phyloP scores from a whole-genome alignment of 2,329 filamentous ascomycete genomes.

The Alternaria gaisen region DNA sequence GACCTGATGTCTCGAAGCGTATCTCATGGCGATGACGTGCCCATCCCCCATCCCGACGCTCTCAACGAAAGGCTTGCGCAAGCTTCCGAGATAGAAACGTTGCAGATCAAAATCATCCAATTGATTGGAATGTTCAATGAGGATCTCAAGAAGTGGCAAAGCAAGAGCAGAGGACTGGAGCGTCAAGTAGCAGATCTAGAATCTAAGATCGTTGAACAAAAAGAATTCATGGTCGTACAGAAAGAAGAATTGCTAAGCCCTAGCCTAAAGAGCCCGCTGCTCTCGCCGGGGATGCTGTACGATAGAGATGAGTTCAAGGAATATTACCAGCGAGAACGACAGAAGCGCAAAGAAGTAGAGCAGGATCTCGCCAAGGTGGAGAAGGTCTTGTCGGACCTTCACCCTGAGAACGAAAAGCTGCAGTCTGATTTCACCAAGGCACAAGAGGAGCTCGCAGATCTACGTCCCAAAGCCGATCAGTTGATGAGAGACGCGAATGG shows the following conservation, averaged over 20 bases:
- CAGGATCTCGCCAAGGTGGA: background rate
- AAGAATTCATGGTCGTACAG: background rate
- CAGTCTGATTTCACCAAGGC: background rate
- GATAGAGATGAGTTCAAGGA: background rate
- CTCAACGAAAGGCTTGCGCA: background rate
- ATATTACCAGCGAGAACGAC: background rate
- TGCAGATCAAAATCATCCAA: background rate
- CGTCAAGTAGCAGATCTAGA: background rate
- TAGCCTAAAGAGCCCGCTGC: background rate
- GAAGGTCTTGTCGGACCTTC: background rate
- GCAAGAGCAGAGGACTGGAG: background rate
- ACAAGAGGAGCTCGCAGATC: background rate
- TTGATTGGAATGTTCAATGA: background rate
- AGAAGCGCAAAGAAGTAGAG: background rate
- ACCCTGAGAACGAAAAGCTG: constrained; percentile 6
- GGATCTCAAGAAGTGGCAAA: background rate
- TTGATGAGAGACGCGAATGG: background rate
- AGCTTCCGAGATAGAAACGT: background rate
- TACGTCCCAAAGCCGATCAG: constrained; percentile 1
- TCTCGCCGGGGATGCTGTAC: background rate
- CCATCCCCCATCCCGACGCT: background rate
- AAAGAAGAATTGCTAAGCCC: background rate
- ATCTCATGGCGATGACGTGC: background rate
- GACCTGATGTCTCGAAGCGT: background rate
- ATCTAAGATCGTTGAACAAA: background rate